A percentile compares a stretch with the other conserved stretches of the same genome.
These are phyloP conservation scores for Didymella exigua DNA, from an alignment of 2,329 filamentous ascomycete genomes.

Conservation along the genomic window DNA sequence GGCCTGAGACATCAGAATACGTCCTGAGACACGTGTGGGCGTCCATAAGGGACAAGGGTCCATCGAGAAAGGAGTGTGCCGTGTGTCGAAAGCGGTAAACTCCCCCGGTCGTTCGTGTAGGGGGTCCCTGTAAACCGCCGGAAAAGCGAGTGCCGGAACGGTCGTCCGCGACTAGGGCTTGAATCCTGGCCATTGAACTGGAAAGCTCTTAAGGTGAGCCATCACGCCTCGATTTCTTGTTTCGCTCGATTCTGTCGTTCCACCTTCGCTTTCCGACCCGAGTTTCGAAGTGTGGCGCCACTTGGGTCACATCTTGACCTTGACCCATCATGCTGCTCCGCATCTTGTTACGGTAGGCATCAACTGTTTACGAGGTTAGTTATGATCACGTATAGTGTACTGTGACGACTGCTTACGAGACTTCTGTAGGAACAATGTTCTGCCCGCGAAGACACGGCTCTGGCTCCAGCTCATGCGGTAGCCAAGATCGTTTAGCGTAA, in stretches of 20 bases:
- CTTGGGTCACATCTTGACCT: slow-evolving; percentile 73
- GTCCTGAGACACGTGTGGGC: slow-evolving; percentile 7
- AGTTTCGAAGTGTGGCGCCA: slow-evolving; percentile 87
- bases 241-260: slow-evolving; percentile 55
- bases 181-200: slow-evolving; percentile 22
- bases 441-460: slow-evolving; percentile 85
- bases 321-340: slow-evolving; percentile 78
- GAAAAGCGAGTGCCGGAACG: slow-evolving; percentile 41
- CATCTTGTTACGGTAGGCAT: slow-evolving; percentile 93
- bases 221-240: slow-evolving; percentile 48
- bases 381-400: not conserved
- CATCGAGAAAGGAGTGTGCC: slow-evolving; percentile 29
- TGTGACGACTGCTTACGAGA: slow-evolving; percentile 71
- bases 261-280: slow-evolving; percentile 77
- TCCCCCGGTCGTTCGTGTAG: slow-evolving; percentile 40
- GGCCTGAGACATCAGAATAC: slow-evolving; percentile 34
- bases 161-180: slow-evolving; percentile 35
- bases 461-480: slow-evolving; percentile 98
- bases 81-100: slow-evolving; percentile 34
- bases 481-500: slow-evolving; percentile 89
- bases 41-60: slow-evolving; percentile 30
- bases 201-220: slow-evolving; percentile 46
- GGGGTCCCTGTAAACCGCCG: slow-evolving; percentile 42
- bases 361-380: slow-evolving; percentile 64
- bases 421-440: slow-evolving; percentile 86